Percentiles rank a stretch among this genome's conserved stretches.
Conservation (phyloP, 2,329 filamentous ascomycete species). For the Fusarium sp. region DNA sequence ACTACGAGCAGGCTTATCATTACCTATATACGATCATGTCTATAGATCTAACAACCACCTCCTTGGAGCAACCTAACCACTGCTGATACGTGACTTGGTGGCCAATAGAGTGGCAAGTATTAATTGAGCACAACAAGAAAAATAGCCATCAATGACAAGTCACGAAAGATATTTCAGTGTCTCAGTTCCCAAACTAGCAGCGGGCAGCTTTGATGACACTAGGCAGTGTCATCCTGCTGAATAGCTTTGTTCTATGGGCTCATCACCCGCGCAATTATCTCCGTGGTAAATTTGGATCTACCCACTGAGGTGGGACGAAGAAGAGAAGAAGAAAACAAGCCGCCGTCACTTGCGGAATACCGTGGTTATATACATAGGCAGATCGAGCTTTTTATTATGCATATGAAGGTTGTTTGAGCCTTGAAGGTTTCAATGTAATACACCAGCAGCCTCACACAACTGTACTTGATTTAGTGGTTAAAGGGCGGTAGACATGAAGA, state of each 20-base stretch:
- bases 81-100: too few species aligned
- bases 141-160: not conserved
- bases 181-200: not conserved
- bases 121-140: not conserved
- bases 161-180: too few species aligned
- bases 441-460: too few species aligned
- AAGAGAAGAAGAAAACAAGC: not conserved
- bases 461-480: too few species aligned
- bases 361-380: not conserved
- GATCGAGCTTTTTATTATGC: not conserved
- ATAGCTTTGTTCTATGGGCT: not conserved
- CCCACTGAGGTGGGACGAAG: not conserved
- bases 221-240: not conserved
- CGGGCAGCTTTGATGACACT: not conserved
- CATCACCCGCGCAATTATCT: not conserved
- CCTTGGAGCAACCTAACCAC: too few species aligned
- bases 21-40: too few species aligned
- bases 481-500: too few species aligned
- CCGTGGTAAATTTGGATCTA: not conserved
- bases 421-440: too few species aligned
- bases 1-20: too few species aligned
- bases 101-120: too few species aligned
- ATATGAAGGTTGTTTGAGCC: not conserved
- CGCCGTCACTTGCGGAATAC: not conserved
- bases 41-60: too few species aligned